Evolutionary conservation across 1,284 basidiomycete genomes (phyloP).

Genomic region (Dichomitus squalens): DNA sequence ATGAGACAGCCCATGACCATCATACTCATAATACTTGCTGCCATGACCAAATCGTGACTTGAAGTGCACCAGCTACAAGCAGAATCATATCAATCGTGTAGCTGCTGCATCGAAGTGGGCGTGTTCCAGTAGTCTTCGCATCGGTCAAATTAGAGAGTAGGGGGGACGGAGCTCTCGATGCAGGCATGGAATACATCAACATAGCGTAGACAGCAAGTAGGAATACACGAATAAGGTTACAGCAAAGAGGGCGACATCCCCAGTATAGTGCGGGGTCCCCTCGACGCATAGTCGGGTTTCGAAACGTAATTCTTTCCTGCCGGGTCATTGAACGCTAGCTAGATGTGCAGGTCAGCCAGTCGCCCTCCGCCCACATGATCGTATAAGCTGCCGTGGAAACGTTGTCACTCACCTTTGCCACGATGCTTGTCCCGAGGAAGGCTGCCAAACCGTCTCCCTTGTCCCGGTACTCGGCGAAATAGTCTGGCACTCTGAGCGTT

Average conservation of each 20-base stretch:
- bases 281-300: slow-evolving; percentile 73
- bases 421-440: slow-evolving; percentile 86
- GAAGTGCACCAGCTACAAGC: too few relatives aligned
- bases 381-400: neutral
- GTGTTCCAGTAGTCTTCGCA: too few relatives aligned
- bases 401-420: slow-evolving; percentile 59
- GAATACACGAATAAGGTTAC: slow-evolving; percentile 38
- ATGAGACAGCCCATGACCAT: slow-evolving; percentile 20
- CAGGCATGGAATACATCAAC: neutral
- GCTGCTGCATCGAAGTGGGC: too few relatives aligned
- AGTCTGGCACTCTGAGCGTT: slow-evolving; percentile 82
- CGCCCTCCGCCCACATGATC: slow-evolving; percentile 12
- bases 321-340: slow-evolving; percentile 68
- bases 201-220: slow-evolving; percentile 6
- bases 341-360: neutral
- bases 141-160: too few relatives aligned
- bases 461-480: slow-evolving; percentile 90
- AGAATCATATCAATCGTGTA: too few relatives aligned
- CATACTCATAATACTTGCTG: neutral
- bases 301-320: slow-evolving; percentile 71
- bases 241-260: slow-evolving; percentile 74
- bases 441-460: slow-evolving; percentile 82
- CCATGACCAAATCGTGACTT: too few relatives aligned
- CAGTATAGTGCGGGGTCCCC: slow-evolving; percentile 71
- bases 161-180: neutral